A percentile compares a stretch with the other conserved stretches of the same genome.
Evolutionary conservation across 1,284 basidiomycete species (phyloP).

Genomic region (Ceratobasidium papillatum): DNA sequence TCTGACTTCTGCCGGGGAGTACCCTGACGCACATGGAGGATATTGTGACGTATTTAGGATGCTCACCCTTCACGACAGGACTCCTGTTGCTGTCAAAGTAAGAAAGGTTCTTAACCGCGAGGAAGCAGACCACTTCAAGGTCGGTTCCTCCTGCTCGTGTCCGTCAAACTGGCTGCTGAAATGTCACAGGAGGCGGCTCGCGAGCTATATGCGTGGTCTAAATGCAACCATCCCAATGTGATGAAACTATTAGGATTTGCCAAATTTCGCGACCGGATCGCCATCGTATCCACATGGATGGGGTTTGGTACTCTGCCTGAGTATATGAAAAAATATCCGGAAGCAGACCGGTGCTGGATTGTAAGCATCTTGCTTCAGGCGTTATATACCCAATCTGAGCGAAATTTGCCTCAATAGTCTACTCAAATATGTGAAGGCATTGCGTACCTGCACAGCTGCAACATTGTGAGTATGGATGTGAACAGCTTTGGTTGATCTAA

Average conservation of each 20-base stretch:
- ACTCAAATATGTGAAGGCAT: neutral
- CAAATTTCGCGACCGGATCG: neutral
- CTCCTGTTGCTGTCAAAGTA: neutral
- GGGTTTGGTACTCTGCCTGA: neutral
- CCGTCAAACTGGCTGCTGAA: neutral
- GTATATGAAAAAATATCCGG: neutral
- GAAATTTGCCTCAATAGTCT: neutral
- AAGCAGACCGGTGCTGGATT: neutral
- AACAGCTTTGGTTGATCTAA: neutral
- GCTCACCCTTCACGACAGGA: neutral
- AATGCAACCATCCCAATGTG: neutral
- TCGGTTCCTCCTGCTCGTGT: neutral
- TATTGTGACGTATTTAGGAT: neutral
- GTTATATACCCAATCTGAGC: neutral
- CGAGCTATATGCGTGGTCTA: constrained; percentile 16
- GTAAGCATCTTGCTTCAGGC: neutral
- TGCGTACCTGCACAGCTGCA: neutral
- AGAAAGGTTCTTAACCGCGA: neutral
- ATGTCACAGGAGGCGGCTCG: neutral
- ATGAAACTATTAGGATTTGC: neutral
- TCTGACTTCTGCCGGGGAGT: neutral
- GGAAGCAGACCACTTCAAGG: neutral
- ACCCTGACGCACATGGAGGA: neutral
- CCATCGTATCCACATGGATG: constrained; percentile 9
- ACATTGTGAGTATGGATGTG: neutral